phyloP scores from a whole-genome alignment of 2,329 filamentous ascomycete species.

The Triangularia setosa region DNA sequence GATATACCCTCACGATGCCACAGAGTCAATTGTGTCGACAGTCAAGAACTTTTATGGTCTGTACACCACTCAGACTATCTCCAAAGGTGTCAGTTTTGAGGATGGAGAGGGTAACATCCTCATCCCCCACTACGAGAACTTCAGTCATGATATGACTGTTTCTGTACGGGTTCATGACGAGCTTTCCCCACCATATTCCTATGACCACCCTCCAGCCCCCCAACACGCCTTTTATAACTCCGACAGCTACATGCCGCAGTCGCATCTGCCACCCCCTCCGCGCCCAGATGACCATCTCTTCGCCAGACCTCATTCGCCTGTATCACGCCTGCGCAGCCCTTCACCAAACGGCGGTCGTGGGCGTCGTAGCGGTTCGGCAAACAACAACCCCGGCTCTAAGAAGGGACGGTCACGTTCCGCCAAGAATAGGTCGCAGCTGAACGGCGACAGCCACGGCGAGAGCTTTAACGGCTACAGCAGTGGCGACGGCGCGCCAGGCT shows the following conservation, averaged over 20 bases:
- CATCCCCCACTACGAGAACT: constrained; percentile 95
- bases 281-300: constrained; percentile 62
- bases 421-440: constrained; percentile 53
- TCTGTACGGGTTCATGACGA: constrained; percentile 82
- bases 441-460: constrained; percentile 61
- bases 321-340: constrained; percentile 55
- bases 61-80: constrained; percentile 68
- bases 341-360: constrained; percentile 66
- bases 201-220: constrained; percentile 50
- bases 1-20: constrained; percentile 93
- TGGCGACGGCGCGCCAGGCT: constrained; percentile 75
- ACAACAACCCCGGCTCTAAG: constrained; percentile 48
- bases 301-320: constrained; percentile 56
- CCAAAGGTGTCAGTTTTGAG: constrained; percentile 89
- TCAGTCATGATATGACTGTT: constrained; percentile 85
- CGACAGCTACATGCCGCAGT: constrained; percentile 44
- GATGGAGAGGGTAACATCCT: constrained; percentile 84
- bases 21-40: constrained; percentile 94
- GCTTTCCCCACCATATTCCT: constrained; percentile 51
- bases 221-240: constrained; percentile 56
- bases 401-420: constrained; percentile 65
- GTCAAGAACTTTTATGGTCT: constrained; percentile 99
- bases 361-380: constrained; percentile 71
- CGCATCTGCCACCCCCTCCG: constrained; percentile 31
- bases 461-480: constrained; percentile 76